Conservation (phyloP, 2,329 filamentous ascomycete species). For the Metarhizium humberi region DNA sequence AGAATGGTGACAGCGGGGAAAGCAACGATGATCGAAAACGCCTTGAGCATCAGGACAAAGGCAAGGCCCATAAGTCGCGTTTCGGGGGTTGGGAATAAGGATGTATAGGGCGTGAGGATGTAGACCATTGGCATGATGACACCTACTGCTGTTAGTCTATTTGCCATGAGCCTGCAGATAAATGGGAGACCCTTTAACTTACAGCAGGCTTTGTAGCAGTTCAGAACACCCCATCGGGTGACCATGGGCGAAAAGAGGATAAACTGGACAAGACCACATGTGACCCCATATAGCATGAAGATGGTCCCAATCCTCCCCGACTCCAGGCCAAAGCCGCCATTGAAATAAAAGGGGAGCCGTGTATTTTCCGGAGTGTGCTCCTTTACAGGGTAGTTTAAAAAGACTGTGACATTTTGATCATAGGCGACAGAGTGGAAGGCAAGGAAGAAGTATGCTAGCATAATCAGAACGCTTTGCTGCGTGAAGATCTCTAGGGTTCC, state of each 20-base stretch:
- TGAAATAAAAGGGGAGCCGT: conserved; percentile 69
- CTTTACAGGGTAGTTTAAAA: conserved; percentile 65
- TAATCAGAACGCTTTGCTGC: conserved; percentile 62
- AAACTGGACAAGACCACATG: conserved; percentile 78
- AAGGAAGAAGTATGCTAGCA: conserved; percentile 70
- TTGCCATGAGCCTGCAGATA: neutral
- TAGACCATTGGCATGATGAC: conserved; percentile 66
- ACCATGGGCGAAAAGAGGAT: conserved; percentile 73
- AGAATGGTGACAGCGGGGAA: conserved; percentile 88
- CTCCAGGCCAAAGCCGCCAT: conserved; percentile 66
- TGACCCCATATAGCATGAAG: conserved; percentile 73
- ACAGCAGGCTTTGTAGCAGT: conserved; percentile 59
- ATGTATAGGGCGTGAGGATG: conserved; percentile 71
- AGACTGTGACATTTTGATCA: conserved; percentile 82
- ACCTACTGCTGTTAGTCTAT: conserved; percentile 25
- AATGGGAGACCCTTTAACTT: conserved; percentile 14
- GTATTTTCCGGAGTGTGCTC: conserved; percentile 49
- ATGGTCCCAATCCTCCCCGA: conserved; percentile 73
- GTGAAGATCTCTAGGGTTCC: conserved; percentile 60
- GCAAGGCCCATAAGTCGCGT: conserved; percentile 55
- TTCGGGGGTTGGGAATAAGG: conserved; percentile 42
- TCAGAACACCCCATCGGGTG: conserved; percentile 61
- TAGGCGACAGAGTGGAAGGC: conserved; percentile 76
- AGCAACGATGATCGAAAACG: conserved; percentile 67
- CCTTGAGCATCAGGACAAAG: conserved; percentile 62